Evolutionary conservation across 352 stramenopile species (phyloP), one percentile per base, ranked within the genome.

Genomic region (Globisporangium parvum): DNA sequence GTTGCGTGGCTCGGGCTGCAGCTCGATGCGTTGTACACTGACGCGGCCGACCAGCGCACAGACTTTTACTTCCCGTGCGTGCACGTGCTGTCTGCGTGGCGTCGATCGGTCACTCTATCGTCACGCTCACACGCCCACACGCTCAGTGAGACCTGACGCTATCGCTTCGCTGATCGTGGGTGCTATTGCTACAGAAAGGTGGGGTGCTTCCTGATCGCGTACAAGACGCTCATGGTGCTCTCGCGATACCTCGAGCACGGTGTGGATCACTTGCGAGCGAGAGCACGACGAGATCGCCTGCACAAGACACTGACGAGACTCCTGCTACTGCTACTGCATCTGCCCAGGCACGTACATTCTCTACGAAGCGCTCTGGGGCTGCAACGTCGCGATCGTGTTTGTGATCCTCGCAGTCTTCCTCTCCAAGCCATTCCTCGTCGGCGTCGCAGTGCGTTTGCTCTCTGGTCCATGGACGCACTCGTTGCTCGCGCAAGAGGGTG

Each of bases 361-460:
- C 15, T 92, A 89, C 53, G 84, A 93, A 51, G 67, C 77, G 54
- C 65, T 93, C 33, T 93, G 84, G 84, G 84, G 69, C 20, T 93
- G 84, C 71, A 93, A 93, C 60, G 68, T 88, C 33, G 80, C 81
- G 33, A 70, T 92, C 23, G 66, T 83, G 45, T 59, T 93, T 17
- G 73, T 87, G 33, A 70, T 84, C 53, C 57, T 89, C 60, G 80
- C 69, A 0, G 67, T 91, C 1, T 87, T 84, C 53, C 62, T 88
- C 3, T 83, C 67, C 45, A 91, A 91, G 49, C 88, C 90, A 0
- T 85, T 93, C 44, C 70, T 98, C 21, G 76, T 94, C 18, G 78
- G 87, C 47, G 65, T 90, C 39, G 75, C 81, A 42, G 80, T 88
- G 51, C 51, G 77, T 74, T 6, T 6, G 8, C 47, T 51, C 24